phyloP scores from a whole-genome alignment of 129 eudicot genomes.

The Heracleum sosnowskyi region DNA sequence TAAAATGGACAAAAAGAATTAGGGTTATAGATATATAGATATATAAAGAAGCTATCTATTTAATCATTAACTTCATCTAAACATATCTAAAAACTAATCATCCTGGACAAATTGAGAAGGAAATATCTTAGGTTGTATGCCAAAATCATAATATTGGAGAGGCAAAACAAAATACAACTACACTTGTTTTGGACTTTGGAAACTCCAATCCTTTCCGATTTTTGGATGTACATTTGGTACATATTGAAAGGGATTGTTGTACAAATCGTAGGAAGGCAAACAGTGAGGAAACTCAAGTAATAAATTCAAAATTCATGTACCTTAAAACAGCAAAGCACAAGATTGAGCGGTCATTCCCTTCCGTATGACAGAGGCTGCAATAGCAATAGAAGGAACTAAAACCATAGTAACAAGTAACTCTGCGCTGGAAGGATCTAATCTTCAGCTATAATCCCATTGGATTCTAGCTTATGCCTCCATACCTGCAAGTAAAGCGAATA shows the following conservation, averaged over 20 bases:
- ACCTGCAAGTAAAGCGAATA: constrained; percentile 33
- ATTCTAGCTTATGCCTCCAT: constrained; percentile 84
- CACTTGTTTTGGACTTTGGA: not conserved
- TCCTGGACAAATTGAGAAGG: not conserved
- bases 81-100: not conserved
- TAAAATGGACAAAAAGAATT: no score
- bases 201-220: not conserved
- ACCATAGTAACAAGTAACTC: no score
- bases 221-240: not conserved
- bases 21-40: no score
- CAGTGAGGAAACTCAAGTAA: not conserved
- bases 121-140: not conserved
- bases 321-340: constrained; percentile 36
- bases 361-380: constrained; percentile 41
- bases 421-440: constrained; percentile 85
- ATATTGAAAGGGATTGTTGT: not conserved
- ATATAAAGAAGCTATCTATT: no score
- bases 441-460: constrained; percentile 89
- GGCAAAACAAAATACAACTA: no score
- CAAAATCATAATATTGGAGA: not conserved
- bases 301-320: not conserved
- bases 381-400: constrained; percentile 36
- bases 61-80: no score
- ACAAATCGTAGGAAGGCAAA: not conserved
- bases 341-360: constrained; percentile 50